These are phyloP conservation scores for Wickerhamiella alocasiicola DNA, from an alignment of 805 yeast species.

Conservation along the genomic window DNA sequence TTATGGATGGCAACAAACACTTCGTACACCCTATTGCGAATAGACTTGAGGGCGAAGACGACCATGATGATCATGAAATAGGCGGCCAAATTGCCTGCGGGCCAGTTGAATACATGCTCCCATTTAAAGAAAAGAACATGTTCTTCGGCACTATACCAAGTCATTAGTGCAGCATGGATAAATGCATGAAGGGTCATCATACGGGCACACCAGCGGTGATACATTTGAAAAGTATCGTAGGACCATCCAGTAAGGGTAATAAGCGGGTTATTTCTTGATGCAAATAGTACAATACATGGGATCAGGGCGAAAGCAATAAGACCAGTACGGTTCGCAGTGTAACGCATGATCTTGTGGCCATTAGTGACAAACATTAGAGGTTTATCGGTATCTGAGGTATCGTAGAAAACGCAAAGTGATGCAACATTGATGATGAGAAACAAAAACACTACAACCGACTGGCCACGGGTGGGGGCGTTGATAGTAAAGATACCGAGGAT, in stretches of 20 bases:
- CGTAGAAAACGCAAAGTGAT: constrained; percentile 20
- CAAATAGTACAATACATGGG: constrained; percentile 46
- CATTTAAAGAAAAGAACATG: constrained; percentile 22
- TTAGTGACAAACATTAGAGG: constrained; percentile 27
- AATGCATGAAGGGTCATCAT: constrained; percentile 32
- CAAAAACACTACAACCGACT: constrained; percentile 28
- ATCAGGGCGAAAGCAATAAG: constrained; percentile 34
- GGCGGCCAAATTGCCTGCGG: constrained; percentile 36
- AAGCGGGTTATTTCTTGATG: constrained; percentile 61
- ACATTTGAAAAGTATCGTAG: constrained; percentile 45
- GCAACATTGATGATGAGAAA: constrained; percentile 27
- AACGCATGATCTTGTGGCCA: constrained; percentile 28
- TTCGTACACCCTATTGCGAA: constrained; percentile 48
- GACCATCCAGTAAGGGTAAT: constrained; percentile 50
- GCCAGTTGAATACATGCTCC: constrained; percentile 26
- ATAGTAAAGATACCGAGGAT: constrained; percentile 15
- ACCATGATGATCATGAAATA: constrained; percentile 30
- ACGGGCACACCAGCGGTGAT: constrained; percentile 49
- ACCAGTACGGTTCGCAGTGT: constrained; percentile 35
- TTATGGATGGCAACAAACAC: constrained; percentile 40
- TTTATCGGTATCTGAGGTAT: constrained; percentile 10
- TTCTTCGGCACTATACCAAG: constrained; percentile 21
- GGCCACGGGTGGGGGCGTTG: constrained; percentile 33
- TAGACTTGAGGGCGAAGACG: constrained; percentile 36
- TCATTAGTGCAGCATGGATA: constrained; percentile 32